Evolutionary conservation across 345 rosid species (phyloP).

Genomic region (Linum lewisii): DNA sequence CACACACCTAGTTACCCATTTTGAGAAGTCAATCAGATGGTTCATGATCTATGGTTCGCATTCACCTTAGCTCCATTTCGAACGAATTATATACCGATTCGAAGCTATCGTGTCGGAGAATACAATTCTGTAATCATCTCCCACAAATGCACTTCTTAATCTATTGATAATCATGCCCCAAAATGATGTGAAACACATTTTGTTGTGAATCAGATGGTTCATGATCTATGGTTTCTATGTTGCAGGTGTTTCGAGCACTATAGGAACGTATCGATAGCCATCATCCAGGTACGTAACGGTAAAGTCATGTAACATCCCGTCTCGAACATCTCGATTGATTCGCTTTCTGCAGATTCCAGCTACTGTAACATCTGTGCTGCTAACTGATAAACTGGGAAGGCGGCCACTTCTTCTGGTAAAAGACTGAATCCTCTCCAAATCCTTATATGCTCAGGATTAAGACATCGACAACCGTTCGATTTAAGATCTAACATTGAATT

Average conservation of each 20-base stretch:
- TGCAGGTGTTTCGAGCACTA: conserved; percentile 27
- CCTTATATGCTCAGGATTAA: not conserved
- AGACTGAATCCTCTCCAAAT: not conserved
- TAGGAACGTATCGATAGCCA: conserved; percentile 34
- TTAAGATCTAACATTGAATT: not conserved
- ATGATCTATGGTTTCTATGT: not conserved
- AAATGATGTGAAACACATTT: too few relatives aligned
- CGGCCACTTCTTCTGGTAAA: conserved; percentile 43
- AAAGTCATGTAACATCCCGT: not conserved
- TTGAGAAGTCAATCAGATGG: too few relatives aligned
- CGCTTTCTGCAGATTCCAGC: conserved; percentile 24
- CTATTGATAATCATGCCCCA: too few relatives aligned
- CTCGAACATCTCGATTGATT: not conserved
- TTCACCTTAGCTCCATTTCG: too few relatives aligned
- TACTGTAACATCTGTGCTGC: conserved; percentile 19
- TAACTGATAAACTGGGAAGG: conserved; percentile 46
- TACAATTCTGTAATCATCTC: too few relatives aligned
- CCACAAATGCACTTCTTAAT: too few relatives aligned
- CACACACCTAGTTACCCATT: too few relatives aligned
- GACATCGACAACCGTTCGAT: not conserved
- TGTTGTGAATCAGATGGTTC: not conserved
- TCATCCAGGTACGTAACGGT: conserved; percentile 23
- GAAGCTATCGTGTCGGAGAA: too few relatives aligned
- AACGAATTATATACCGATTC: too few relatives aligned
- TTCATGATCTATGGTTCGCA: too few relatives aligned